Base-by-base conservation (phyloP, 2,329 filamentous ascomycete species). In the Aspergillus spinulosporus region DNA sequence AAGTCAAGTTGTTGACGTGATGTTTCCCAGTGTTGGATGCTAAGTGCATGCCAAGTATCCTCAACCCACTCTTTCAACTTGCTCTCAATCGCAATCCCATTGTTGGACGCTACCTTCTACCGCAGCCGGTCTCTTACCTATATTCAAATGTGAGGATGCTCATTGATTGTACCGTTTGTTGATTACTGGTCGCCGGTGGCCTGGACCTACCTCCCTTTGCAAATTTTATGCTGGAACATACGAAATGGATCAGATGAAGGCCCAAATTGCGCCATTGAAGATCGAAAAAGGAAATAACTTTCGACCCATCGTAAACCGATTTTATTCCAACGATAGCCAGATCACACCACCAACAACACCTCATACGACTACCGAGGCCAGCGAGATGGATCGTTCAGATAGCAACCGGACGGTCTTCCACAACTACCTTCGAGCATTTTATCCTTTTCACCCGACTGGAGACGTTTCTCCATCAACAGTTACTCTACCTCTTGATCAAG, bases 381-480 rank as follows among this genome's bases (percentile, higher is more conserved):
- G 82, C 62, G 79, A 83, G 59, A 71, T 73, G 66, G 66, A 76
- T 59, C 69, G 75, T 62, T 64, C 70, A 49, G 75, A 76, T 60
- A 67, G 71, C 49, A 74, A 80, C 5, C 80, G 84, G 61, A 84
- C 88, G 2, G 81, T 92, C 57, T 96, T 97, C 70, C 89, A 95
- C 81, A 96, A 94, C 78, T 99, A 96, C 70, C 81, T 99, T 45
- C 88, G 94, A 62, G 94, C 94, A 49, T 93, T 96, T 70, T 96
- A 96, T 72, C 89, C 91, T 29, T 99, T 97, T 72, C 87, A 92
- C 56, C 92, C 93, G 1, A 86, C 82, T 57, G 86, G 87, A 66
- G 83, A 88, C 42, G 84, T 90, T 58, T 85, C 85, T n/a, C 89
- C 92, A 56, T 88, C 89, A 8, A 94, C 91, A 7, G 89, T 97